Conservation (phyloP, 1,284 basidiomycete genomes). For the Boletus sp. region DNA sequence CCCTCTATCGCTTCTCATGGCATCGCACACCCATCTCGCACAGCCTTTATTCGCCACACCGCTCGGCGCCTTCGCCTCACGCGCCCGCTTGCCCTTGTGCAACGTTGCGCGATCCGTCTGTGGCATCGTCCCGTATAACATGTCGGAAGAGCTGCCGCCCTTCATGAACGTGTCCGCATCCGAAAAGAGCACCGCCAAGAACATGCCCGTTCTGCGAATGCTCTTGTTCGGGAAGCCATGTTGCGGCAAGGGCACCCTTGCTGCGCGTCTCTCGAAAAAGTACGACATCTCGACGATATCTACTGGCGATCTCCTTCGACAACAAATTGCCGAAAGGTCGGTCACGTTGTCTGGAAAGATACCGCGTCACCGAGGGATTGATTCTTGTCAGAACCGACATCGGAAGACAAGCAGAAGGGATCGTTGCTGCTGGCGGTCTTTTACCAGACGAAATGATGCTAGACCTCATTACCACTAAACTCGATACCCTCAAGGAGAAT, state of each 20-base stretch:
- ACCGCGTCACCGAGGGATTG: background rate
- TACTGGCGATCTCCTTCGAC: conserved; percentile 78
- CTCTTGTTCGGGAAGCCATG: conserved; percentile 81
- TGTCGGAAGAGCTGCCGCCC: conserved; percentile 16
- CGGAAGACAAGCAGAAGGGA: conserved; percentile 68
- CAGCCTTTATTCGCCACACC: conserved; percentile 6
- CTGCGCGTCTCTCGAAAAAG: conserved; percentile 63
- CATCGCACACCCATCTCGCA: conserved; percentile 2
- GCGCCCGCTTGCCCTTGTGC: conserved; percentile 3
- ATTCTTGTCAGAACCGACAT: conserved; percentile 55
- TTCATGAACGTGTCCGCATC: conserved; percentile 19
- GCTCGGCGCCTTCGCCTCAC: background rate
- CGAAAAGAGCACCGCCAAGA: conserved; percentile 10
- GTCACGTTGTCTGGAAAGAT: background rate
- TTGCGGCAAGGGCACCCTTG: conserved; percentile 75
- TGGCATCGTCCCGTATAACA: conserved; percentile 19
- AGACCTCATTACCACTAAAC: conserved; percentile 64
- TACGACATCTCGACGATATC: conserved; percentile 71
- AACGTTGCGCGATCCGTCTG: conserved; percentile 17
- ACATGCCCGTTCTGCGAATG: conserved; percentile 50
- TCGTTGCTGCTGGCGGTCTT: conserved; percentile 71
- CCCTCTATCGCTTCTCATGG: background rate
- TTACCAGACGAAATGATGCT: conserved; percentile 76
- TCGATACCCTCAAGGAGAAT: conserved; percentile 61
- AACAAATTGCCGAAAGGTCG: conserved; percentile 67